A percentile compares a stretch with the other conserved stretches of the same genome.
These are phyloP conservation scores for Suhomyces yuchorum DNA, from an alignment of 1,139 yeast species.

Conservation along the genomic window DNA sequence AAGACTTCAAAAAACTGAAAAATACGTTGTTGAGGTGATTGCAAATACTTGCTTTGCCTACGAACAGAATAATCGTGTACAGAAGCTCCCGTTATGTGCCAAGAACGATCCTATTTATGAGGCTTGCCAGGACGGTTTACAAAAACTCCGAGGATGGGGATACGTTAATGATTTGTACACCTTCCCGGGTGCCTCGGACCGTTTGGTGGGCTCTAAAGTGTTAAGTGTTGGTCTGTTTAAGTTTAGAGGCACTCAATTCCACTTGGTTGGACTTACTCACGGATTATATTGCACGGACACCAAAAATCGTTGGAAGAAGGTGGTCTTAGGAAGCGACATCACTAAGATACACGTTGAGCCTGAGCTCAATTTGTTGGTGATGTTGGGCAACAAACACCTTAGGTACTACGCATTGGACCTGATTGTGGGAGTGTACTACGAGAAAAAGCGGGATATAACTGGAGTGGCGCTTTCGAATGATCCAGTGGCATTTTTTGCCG, in stretches of 20 bases:
- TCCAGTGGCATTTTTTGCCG: constrained; percentile 52
- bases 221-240: constrained; percentile 31
- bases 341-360: constrained; percentile 65
- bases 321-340: constrained; percentile 56
- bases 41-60: constrained; percentile 68
- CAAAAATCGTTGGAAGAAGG: constrained; percentile 59
- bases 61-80: constrained; percentile 54
- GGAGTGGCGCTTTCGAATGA: constrained; percentile 42
- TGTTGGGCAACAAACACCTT: constrained; percentile 61
- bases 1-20: constrained; percentile 49
- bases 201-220: constrained; percentile 30
- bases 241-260: constrained; percentile 28
- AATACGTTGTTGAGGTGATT: constrained; percentile 55
- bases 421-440: constrained; percentile 42
- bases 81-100: constrained; percentile 60
- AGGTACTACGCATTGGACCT: constrained; percentile 61
- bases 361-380: constrained; percentile 56
- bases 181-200: constrained; percentile 26
- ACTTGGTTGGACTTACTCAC: constrained; percentile 36
- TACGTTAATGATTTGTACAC: constrained; percentile 32
- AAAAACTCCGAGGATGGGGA: constrained; percentile 26
- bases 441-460: constrained; percentile 31
- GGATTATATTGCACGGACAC: constrained; percentile 54
- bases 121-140: constrained; percentile 35
- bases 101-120: constrained; percentile 65